phyloP scores from a whole-genome alignment of 768 basidiomycete species.

The Holtermannia corniformis region DNA sequence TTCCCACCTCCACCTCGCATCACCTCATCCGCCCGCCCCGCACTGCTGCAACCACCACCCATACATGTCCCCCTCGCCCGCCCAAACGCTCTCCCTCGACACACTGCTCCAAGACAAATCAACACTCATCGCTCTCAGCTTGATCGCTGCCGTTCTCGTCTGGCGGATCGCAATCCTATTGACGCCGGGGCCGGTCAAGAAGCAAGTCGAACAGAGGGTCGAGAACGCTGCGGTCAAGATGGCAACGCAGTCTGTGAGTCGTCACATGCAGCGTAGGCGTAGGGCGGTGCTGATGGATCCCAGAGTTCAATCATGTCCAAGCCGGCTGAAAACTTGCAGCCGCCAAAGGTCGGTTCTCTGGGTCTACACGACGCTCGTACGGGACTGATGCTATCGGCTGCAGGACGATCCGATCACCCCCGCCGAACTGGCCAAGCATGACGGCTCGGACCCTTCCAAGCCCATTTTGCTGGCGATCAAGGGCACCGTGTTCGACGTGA shows the following conservation, averaged over 20 bases:
- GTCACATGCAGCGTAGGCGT: background rate
- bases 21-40: too few species aligned
- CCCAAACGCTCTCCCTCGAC: too few species aligned
- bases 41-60: too few species aligned
- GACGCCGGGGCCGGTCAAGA: background rate
- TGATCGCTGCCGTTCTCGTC: background rate
- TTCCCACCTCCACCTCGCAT: too few species aligned
- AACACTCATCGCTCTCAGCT: background rate
- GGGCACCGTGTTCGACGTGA: slow-evolving; percentile 86
- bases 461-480: slow-evolving; percentile 92
- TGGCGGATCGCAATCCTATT: background rate
- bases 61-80: too few species aligned
- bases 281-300: background rate
- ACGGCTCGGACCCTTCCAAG: slow-evolving; percentile 56
- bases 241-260: background rate
- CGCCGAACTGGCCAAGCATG: slow-evolving; percentile 57
- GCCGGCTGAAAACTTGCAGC: background rate
- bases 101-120: too few species aligned
- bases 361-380: background rate
- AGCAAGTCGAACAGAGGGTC: background rate
- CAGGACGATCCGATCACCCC: slow-evolving; percentile 66
- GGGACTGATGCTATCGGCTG: background rate
- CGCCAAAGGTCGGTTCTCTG: background rate
- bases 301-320: background rate
- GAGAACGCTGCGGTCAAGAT: background rate